Base-by-base conservation (phyloP, 805 yeast genomes). In the Candida dajiaensis region DNA sequence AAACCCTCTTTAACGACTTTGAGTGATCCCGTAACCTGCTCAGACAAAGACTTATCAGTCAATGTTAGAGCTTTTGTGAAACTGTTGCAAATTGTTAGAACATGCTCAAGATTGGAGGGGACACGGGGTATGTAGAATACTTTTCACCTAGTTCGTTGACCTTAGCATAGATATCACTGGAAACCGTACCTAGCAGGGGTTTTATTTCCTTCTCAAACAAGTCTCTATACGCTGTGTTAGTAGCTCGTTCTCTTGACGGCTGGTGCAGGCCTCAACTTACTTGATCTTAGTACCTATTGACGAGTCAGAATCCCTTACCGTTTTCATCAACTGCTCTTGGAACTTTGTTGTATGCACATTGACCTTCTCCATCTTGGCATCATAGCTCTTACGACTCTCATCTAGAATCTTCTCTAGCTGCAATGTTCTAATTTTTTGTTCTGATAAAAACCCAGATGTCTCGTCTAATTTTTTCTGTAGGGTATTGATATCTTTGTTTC, bases 381-480 rank as follows among this genome's bases (percentile, higher is more conserved):
- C 63, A 28, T 58, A 55, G 2, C 47, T 46, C 28, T 43, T 47
- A 7, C 59, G 55, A n/a, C 52, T 44, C 1, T 44, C 44, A 9
- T 53, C 57, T 13, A 63, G 37, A 0, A 44, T 43, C 39, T 56
- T 61, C 23, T 54, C 55, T n/a, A 69, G 50, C n/a, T 58, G 56
- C 3, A 45, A 28, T 3, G 62, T 68, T 44, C 64, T 69, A 12
- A 72, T 59, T 45, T 71, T 74, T 50, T 74, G 77, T 45, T 74
- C 79, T 9, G 74, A 71, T 37, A 75, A 59, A 41, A 71, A 64
- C 1, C 78, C 77, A 10, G 76, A 66, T 21, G 69, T 61, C 46
- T 72, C 72, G 56, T 73, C 72, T 6, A 72, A 50, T 43, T 66
- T 70, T 33, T 62, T 48, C 47, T 63, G 67, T 29, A 71, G 51